Base-by-base conservation (phyloP, 2,329 filamentous ascomycete genomes). In the Lecanosticta acicola region DNA sequence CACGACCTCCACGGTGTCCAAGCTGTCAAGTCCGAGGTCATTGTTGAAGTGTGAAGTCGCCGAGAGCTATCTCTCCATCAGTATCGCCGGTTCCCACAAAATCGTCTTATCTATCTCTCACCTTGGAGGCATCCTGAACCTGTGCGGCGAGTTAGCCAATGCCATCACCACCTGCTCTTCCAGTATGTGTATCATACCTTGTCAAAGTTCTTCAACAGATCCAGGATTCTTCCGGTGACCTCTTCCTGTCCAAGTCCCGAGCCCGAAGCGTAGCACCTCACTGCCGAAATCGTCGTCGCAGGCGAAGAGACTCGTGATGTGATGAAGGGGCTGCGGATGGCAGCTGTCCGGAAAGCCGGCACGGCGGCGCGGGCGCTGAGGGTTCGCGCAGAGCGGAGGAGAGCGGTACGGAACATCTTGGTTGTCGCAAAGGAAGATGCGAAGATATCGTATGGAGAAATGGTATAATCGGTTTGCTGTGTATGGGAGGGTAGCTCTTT, bases 1-100 rank as follows among this genome's bases (percentile, higher is more conserved):
- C 63, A 98, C 93, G 59, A 98, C 93, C 79, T 98, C 93, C 55
- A 98, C 93, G 55, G 93, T 96, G 71, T 98, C 93, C 71, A 98
- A 80, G 74, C 86, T 94, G 77, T 98, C 93, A 64, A 98, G 78
- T 57, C 90, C 93, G 55, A 98, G 85, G 73, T 98, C 91, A 71
- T 96, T 97, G 67, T 88, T 80, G 74, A 98, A 98, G 80, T 97
- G 90, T 49, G 91, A 84, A 43, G 75, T 77, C 54, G 80, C 73
- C 64, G 83, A 87, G 68, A 98, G 87, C 91, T 97, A 62, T 50
- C 17, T n/a, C 16, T 45, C 32, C 39, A 68, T 62, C 35, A 44
- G 10, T 34, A n/a, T 42, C 39, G 32, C 14, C n/a, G n/a, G 24
- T 29, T 29, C 24, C 24, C 21, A 21, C 13, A 32, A 35, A 34